Evolutionary conservation across 139 green algal species (phyloP), one percentile per base, ranked within the genome.

Genomic region (Tetradesmus lagerheimii): DNA sequence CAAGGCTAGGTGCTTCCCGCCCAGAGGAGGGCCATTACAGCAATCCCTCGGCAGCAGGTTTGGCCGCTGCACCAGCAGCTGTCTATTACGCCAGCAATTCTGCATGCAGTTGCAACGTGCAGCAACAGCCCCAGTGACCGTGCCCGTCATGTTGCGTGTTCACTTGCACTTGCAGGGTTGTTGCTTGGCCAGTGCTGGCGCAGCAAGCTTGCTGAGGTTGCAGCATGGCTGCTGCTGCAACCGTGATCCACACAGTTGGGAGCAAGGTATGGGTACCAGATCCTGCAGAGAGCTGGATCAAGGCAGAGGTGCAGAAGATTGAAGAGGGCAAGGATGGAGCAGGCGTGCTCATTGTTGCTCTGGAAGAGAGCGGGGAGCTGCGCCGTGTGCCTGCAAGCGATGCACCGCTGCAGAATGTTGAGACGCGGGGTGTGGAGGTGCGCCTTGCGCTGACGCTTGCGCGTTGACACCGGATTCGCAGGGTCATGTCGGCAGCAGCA

Each of bases 331-430:
- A 64, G 11, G 86, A 92, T 66, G 57, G 57, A 71, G 57, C 57
- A 71, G 57, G 57, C 57, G 78, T 97, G 9, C 91, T 93, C 20
- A 93, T 98, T 31, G 81, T 91, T n/a, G 91, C 89, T 18, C 93
- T 89, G 83, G 94, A 94, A 57, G 85, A 94, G 23, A 64, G 66
- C 39, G 80, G 80, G 11, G 80, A 91, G 80, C 34, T 78, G 39
- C 82, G 88, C 9, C 81, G 66, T 38, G 80, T 88, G 37, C 25
- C 45, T 11, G 53, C 66, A 0, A 93, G 95, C 25, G 95, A 98
- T 45, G 95, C 95, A 20, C 97, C 96, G 1, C 80, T 98, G 71
- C 97, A 98, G 77, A 99, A 99, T 91, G 92, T 93, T 20, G 93
- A 95, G 5, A 91, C 87, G 29, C 77, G 93, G 25, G 57, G 57